Percentiles rank a stretch among this genome's conserved stretches.
phyloP scores from a whole-genome alignment of 2,329 filamentous ascomycete genomes.

The Fusarium fracticaudum region DNA sequence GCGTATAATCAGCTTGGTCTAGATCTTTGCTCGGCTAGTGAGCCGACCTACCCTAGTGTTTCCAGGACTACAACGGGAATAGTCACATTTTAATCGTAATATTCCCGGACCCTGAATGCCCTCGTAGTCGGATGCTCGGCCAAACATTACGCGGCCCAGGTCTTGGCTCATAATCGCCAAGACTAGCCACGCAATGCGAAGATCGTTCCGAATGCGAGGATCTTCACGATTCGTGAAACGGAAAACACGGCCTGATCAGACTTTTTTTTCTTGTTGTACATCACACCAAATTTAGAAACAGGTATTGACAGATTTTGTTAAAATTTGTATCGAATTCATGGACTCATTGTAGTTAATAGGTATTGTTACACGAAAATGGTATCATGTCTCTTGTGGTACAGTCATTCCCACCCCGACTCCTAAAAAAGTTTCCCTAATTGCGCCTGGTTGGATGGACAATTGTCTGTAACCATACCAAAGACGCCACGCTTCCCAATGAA shows the following conservation, averaged over 20 bases:
- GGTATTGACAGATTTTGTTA: neutral
- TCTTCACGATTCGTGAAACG: neutral
- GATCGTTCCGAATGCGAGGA: conserved; percentile 1
- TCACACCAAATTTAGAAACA: conserved; percentile 13
- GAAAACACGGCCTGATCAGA: neutral
- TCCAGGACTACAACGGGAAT: neutral
- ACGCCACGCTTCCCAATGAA: conserved; percentile 29
- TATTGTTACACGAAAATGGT: conserved; percentile 25
- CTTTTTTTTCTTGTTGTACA: neutral
- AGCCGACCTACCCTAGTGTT: neutral
- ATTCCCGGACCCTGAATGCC: neutral
- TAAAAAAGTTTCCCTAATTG: conserved; percentile 2
- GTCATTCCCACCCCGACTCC: conserved; percentile 15
- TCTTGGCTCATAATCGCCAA: conserved; percentile 29
- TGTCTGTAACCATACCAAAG: conserved; percentile 26
- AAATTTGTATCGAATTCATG: conserved; percentile 23
- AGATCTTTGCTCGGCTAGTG: neutral
- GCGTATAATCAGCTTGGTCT: neutral
- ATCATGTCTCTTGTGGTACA: conserved; percentile 27
- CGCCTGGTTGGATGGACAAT: conserved; percentile 3
- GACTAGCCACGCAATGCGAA: conserved; percentile 11
- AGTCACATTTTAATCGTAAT: neutral
- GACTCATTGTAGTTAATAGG: conserved; percentile 32
- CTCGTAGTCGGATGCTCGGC: conserved; percentile 20
- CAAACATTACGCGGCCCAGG: conserved; percentile 5